Evolutionary conservation across 768 basidiomycete species (phyloP).

Genomic region (Kwoniella shandongensis): DNA sequence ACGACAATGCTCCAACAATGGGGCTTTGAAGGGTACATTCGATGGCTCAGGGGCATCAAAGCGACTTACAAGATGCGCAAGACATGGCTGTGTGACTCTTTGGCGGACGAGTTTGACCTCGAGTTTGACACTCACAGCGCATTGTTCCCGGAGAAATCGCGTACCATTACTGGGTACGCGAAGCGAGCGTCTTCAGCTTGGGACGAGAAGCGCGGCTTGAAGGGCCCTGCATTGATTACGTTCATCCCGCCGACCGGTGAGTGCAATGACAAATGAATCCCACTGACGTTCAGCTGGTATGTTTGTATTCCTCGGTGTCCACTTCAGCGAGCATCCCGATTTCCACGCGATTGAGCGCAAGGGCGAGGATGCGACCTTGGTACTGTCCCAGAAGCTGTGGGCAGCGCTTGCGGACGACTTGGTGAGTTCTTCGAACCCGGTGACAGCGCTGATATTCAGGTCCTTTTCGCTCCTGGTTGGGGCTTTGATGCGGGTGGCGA

Average conservation of each 20-base stretch:
- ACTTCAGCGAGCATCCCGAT: conserved; percentile 63
- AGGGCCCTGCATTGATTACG: conserved; percentile 58
- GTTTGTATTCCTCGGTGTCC: conserved; percentile 69
- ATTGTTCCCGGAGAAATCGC: conserved; percentile 46
- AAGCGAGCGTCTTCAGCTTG: conserved; percentile 46
- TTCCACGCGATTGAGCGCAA: conserved; percentile 43
- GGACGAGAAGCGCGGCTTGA: conserved; percentile 57
- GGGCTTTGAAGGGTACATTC: conserved; percentile 69
- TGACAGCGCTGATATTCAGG: conserved; percentile 36
- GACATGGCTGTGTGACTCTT: conserved; percentile 60
- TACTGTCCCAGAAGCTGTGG: conserved; percentile 63
- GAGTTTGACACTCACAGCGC: conserved; percentile 47
- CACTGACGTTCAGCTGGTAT: conserved; percentile 62
- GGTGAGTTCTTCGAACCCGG: conserved; percentile 17
- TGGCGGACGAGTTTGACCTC: conserved; percentile 66
- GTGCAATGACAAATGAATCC: conserved; percentile 13
- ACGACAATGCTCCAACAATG: conserved; percentile 65
- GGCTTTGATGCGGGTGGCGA: conserved; percentile 52
- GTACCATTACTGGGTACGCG: conserved; percentile 58
- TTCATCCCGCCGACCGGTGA: conserved; percentile 67
- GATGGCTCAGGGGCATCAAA: conserved; percentile 71
- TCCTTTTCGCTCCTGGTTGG: conserved; percentile 67
- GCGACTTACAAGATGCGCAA: conserved; percentile 51
- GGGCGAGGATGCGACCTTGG: conserved; percentile 52
- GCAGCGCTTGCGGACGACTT: conserved; percentile 56